Evolutionary conservation across 805 yeast species (phyloP), one percentile per base, ranked within the genome.

Genomic region (Starmera pachycereana): DNA sequence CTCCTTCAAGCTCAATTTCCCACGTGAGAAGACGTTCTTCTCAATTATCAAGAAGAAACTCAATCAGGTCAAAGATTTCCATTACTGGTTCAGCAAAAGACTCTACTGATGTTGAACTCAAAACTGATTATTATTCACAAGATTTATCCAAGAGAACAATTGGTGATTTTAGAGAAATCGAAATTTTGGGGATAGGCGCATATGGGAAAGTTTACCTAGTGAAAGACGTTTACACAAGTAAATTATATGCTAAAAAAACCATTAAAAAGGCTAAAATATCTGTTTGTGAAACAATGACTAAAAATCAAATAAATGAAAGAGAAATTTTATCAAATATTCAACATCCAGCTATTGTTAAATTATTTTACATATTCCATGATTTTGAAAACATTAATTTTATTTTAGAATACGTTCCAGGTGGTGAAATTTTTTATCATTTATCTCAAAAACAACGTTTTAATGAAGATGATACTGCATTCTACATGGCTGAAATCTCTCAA

Each of bases 151-250:
- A 34, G 8, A 43, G 56, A 33, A 48, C 51, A 6, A 41, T 66
- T 2, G 37, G 44, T 7, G 95, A 88, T 53, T 87, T 87, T 50
- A 74, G 71, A 47, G 82, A 82, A 4, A 55, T 85, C 4, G 76
- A 72, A 44, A 88, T 84, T 1, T 63, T 87, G 12, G 96, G 96
- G 0, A 74, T 78, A 37, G 96, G 96, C 4, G 85, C 95, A 2
- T 87, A 81, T 53, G 96, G 96, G 2, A 82, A 81, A 50, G 96
- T 87, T 2, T 64, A 81, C n/a, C 61, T 87, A 25, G 95, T 87
- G 1, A 74, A 75, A 40, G 88, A 87, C 54, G 62, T 57, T 28
- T 44, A 60, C 16, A 72, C 82, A 0, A 76, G 76, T 1, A 72
- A 72, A 46, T 60, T 87, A 7, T 88, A 76, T 59, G 96, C 96